Base-by-base conservation (phyloP, 2,329 filamentous ascomycete genomes). In the Domatiomyces globalis region DNA sequence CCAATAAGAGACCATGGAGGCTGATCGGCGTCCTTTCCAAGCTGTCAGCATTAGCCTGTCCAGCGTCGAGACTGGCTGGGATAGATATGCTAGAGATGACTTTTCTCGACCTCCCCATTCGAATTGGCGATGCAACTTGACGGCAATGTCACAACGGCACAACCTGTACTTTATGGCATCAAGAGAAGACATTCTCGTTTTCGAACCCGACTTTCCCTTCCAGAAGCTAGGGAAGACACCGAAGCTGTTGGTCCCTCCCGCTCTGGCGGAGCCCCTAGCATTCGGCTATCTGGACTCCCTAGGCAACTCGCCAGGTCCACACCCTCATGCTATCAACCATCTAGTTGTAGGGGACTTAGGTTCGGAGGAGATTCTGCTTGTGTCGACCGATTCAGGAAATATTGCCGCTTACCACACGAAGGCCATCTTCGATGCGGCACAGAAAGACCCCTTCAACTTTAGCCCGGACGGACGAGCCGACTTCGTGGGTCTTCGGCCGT, bases 371-470 rank as follows among this genome's bases (percentile, higher is more conserved):
- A 76, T 88, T 27, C 58, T 90, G 4, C 65, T 87, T 3, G 68
- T 81, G 44, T 76, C 73, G 36, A 86, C 78, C 52, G 86, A 90
- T 59, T 84, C 87, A 55, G 86, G 86, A 5, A 85, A 90, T 62
- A 76, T 88, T 2, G 70, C 80, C 46, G 83, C 77, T 5, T 89
- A 85, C 64, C 80, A 84, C 61, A 83, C 80, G 0, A 73, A 73
- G 46, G 69, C 67, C 2, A 70, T 77, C 6, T 67, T 63, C 27
- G 67, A 71, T 10, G 71, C 68, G 42, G 65, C 82, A 42, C 65
- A 68, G 36, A 63, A 63, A 45, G 48, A 55, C 20, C 52, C 56
- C 17, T 56, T 51, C 39, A 42, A 49, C 46, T 54, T 56, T 51
- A 48, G 44, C 56, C 49, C 56, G 48, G 46, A 57, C 17, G 60